Evolutionary conservation across 2,329 filamentous ascomycete species (phyloP).

Genomic region (Aspergillus sp.): DNA sequence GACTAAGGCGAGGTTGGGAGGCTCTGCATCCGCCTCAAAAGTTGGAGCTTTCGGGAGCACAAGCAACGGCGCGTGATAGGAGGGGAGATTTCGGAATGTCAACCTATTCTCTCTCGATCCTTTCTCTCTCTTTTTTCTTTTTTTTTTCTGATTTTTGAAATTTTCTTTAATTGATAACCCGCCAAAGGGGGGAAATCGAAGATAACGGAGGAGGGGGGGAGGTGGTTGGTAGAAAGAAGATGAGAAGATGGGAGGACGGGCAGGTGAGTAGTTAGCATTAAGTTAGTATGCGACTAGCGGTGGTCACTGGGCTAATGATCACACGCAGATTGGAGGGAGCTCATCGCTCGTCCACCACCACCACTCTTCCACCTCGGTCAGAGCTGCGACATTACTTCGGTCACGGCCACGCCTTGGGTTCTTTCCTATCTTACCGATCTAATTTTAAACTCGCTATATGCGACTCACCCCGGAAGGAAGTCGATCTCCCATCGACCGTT

Average conservation of each 20-base stretch:
- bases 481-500: background rate
- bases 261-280: background rate
- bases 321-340: conserved; percentile 8
- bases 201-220: background rate
- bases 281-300: conserved; percentile 2
- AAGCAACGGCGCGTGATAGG: conserved; percentile 29
- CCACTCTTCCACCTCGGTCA: background rate
- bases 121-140: background rate
- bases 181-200: conserved; percentile 8
- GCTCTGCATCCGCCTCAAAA: conserved; percentile 19
- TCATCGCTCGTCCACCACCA: background rate
- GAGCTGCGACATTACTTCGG: background rate
- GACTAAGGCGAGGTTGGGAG: conserved; percentile 13
- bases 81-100: conserved; percentile 8
- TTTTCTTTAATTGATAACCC: background rate
- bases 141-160: background rate
- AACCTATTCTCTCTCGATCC: conserved; percentile 2
- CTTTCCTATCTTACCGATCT: background rate
- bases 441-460: background rate
- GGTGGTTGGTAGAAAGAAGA: conserved; percentile 2
- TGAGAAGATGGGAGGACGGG: conserved; percentile 3
- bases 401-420: background rate
- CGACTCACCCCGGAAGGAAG: background rate
- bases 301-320: conserved; percentile 15
- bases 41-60: conserved; percentile 22